These are phyloP conservation scores for Saccharomycodes ludwigii DNA, from an alignment of 805 yeast species.

Conservation along the genomic window DNA sequence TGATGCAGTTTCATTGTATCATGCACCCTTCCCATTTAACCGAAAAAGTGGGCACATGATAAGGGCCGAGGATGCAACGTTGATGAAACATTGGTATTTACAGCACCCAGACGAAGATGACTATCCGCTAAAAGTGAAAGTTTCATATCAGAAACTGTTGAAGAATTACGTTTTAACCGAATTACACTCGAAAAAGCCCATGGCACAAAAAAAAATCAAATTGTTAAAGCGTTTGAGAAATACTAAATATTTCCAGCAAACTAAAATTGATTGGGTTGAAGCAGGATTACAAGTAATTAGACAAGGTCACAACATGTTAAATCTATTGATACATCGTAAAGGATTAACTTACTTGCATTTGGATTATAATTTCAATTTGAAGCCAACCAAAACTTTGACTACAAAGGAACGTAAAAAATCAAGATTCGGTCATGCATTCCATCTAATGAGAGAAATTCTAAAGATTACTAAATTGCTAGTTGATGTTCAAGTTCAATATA, in stretches of 20 bases:
- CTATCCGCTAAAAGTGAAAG: slow-evolving; percentile 63
- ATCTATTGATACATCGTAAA: slow-evolving; percentile 75
- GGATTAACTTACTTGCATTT: slow-evolving; percentile 87
- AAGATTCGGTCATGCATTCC: slow-evolving; percentile 93
- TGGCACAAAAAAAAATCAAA: slow-evolving; percentile 34
- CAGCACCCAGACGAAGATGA: slow-evolving; percentile 48
- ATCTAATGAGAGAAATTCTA: slow-evolving; percentile 78
- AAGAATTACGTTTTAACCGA: slow-evolving; percentile 65
- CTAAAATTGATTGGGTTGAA: slow-evolving; percentile 95
- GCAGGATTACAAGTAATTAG: slow-evolving; percentile 90
- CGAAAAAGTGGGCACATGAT: slow-evolving; percentile 56
- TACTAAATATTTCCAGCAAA: slow-evolving; percentile 84
- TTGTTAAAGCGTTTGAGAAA: slow-evolving; percentile 53
- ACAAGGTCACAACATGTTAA: slow-evolving; percentile 91
- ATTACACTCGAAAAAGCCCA: slow-evolving; percentile 34
- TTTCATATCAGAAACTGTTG: slow-evolving; percentile 82
- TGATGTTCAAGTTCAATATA: slow-evolving; percentile 84
- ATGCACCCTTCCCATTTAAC: slow-evolving; percentile 82
- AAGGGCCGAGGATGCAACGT: slow-evolving; percentile 82
- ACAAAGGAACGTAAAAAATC: slow-evolving; percentile 95
- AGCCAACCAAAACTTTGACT: slow-evolving; percentile 91
- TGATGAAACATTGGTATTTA: slow-evolving; percentile 72
- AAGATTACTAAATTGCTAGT: slow-evolving; percentile 77
- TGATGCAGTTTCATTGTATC: slow-evolving; percentile 53
- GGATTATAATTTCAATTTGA: slow-evolving; percentile 89